Evolutionary conservation across 768 basidiomycete species (phyloP), one percentile per base, ranked within the genome.

Genomic region (Tubosaeta brunneosetosa): DNA sequence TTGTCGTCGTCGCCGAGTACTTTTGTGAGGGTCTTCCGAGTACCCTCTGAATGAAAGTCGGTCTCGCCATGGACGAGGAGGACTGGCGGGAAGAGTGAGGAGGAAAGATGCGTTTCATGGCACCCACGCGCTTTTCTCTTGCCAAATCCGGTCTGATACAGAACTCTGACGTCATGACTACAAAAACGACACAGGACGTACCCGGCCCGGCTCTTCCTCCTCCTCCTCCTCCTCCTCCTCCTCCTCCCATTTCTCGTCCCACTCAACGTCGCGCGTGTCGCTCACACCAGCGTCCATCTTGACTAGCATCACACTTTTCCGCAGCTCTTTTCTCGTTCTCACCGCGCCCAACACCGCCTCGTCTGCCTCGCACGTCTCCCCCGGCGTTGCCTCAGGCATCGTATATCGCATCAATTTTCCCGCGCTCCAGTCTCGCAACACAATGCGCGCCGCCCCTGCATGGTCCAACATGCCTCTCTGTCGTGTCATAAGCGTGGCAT

Each of bases 371-470:
- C 41, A 16, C 56, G 57, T 27, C 27, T 57, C 58, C 4, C 16
- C 44, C 32, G 54, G 17, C 7, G 57, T 44, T 0, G 68, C 43
- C 3, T 78, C 73, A 1, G 87, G 86, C 44, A 74, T 68, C 6
- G 86, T 83, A 71, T 88, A 94, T 54, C 86, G 80, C 25, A 82
- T 78, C 61, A 95, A 76, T 56, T 80, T 85, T 48, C 86, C 85
- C 7, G 75, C 77, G 53, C 76, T 82, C 93, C 93, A 97, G 71
- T 95, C 92, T 10, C 87, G 83, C 41, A 97, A 76, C 34, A 97
- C 76, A 53, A 86, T 76, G 19, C 88, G 84, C 13, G 88, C 85
- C 4, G 93, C 90, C 38, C 81, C 82, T 3, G 80, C 76, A 46
- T 88, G 69, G 66, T 95, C 92, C 11, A 83, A 71, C 25, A 79